Base-by-base conservation (phyloP, 75 land plant genomes). In the Pseudotsuga menziesii region DNA sequence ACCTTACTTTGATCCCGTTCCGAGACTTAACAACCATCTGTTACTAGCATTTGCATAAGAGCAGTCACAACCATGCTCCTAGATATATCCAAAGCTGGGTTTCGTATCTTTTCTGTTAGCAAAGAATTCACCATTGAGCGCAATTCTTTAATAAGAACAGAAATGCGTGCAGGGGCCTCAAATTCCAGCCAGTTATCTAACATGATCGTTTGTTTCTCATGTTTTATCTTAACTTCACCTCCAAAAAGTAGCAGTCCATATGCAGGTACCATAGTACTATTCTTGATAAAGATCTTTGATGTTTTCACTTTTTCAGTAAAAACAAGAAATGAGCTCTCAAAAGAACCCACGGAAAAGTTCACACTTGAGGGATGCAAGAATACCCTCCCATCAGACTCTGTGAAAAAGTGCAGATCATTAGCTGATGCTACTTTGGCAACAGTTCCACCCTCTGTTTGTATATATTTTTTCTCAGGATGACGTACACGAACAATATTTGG, bases 141-240 rank as follows among this genome's bases (percentile, higher is more conserved):
- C 77, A 82, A 36, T 71, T 82, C 84, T 23, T 74, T 73, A 48
- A 82, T 82, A 41, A 82, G 82, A 80, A 82, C 84, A 58, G 84
- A 83, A 63, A 82, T 82, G 22, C 84, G 84, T 9, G 84, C 84
- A 5, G 84, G 84, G 29, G 84, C 82, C 57, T 82, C 84, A 44
- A 82, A 82, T 75, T 79, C 84, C 71, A 82, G 70, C 84, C 84
- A 82, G 13, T 72, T 77, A 57, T 82, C 84, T 54, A 82, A 77
- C 17, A 64, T 58, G 59, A 82, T 73, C 32, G 76, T 64, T 75
- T 82, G 84, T 22, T 73, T 59, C 76, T 82, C 84, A 57, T 82
- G 84, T 56, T 73, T 80, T 32, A 82, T 77, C 52, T 58, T 74
- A 39, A 82, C 67, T 27, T 74, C 72, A 32, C 84, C 84, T 9